Conservation (phyloP, 805 yeast species). For the Candida verbasci region DNA sequence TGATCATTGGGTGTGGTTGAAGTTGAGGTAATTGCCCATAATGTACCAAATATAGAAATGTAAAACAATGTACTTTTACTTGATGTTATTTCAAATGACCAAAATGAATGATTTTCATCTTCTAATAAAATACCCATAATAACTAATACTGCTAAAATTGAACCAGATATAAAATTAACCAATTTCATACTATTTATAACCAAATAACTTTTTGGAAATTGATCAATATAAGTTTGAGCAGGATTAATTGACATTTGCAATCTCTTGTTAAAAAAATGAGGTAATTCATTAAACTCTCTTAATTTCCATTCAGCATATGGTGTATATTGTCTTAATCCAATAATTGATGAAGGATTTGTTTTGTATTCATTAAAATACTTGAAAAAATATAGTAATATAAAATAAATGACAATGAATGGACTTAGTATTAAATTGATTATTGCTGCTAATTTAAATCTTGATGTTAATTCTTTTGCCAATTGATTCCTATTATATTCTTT, state of each 20-base stretch:
- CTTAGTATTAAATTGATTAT: constrained; percentile 75
- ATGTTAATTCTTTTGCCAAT: constrained; percentile 63
- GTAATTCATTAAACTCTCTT: constrained; percentile 89
- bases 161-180: constrained; percentile 69
- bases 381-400: constrained; percentile 78
- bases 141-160: constrained; percentile 77
- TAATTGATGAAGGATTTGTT: constrained; percentile 76
- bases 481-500: constrained; percentile 66
- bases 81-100: constrained; percentile 81
- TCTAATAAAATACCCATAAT: constrained; percentile 68
- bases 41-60: constrained; percentile 81
- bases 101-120: constrained; percentile 72
- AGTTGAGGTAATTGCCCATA: constrained; percentile 66
- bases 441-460: constrained; percentile 86
- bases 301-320: constrained; percentile 95
- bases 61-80: constrained; percentile 83
- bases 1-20: constrained; percentile 16
- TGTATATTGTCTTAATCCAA: constrained; percentile 74
- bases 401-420: constrained; percentile 82
- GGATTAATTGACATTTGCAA: constrained; percentile 71
- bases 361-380: constrained; percentile 90
- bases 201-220: constrained; percentile 76
- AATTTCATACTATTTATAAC: constrained; percentile 34
- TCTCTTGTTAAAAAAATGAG: constrained; percentile 80
- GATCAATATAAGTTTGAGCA: constrained; percentile 80